These are phyloP conservation scores for Adansonia rubrostipa DNA, from an alignment of 441 rosid genomes.

Conservation along the genomic window DNA sequence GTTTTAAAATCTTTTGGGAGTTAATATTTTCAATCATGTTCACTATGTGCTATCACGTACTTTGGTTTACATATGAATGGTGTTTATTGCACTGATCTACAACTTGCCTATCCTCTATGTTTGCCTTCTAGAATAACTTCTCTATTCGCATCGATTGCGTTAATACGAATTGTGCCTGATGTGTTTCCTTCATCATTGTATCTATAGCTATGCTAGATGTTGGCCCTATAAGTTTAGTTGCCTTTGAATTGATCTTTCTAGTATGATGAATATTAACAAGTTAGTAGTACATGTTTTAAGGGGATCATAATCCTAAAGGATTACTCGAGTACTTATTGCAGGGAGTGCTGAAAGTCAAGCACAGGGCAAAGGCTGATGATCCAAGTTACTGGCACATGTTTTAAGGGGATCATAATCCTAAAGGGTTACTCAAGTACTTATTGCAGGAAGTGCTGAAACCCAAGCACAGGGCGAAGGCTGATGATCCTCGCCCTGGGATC, in stretches of 20 bases:
- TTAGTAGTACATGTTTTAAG: no score
- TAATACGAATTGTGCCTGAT: constrained; percentile 9
- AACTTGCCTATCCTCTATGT: not conserved
- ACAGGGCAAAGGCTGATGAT: constrained; percentile 21
- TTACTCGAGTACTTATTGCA: no score
- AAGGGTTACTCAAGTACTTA: constrained; percentile 10
- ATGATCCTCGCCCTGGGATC: constrained; percentile 70
- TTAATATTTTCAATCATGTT: constrained; percentile 15
- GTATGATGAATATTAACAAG: constrained; percentile 9
- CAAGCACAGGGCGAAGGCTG: constrained; percentile 64
- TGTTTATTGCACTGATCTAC: not conserved
- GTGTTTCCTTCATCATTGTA: not conserved
- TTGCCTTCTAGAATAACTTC: constrained; percentile 9
- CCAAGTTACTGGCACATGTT: constrained; percentile 25
- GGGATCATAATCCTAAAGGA: no score
- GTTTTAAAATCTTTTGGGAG: constrained; percentile 14
- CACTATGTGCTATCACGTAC: not conserved
- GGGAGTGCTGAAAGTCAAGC: no score
- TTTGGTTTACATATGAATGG: not conserved
- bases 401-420: not conserved
- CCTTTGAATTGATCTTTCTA: not conserved
- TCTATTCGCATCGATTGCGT: not conserved
- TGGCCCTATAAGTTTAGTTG: constrained; percentile 6
- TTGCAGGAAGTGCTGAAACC: constrained; percentile 75
- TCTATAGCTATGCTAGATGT: not conserved